Evolutionary conservation across 306 rosid genomes (phyloP).

Genomic region (Geum urbanum): DNA sequence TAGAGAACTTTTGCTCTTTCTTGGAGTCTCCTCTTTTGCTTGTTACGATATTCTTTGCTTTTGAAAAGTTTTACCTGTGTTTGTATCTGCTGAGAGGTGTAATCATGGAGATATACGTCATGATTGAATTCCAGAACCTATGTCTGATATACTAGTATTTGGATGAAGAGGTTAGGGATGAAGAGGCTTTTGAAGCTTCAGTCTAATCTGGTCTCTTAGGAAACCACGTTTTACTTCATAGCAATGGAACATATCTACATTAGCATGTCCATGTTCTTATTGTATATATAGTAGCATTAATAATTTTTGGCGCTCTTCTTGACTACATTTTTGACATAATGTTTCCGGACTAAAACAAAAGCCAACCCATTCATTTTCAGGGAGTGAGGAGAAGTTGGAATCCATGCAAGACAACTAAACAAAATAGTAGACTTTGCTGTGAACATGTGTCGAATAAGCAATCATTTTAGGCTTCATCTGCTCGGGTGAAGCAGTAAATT

Average conservation of each 20-base stretch:
- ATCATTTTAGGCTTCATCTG: not conserved
- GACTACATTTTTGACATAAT: not conserved
- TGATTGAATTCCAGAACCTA: not conserved
- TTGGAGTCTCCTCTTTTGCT: not conserved
- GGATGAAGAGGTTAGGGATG: not conserved
- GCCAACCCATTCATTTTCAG: slow-evolving; percentile 34
- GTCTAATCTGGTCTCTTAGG: not conserved
- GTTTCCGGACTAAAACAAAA: not conserved
- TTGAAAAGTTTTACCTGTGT: not conserved
- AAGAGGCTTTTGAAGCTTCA: not conserved
- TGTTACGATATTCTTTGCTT: not conserved
- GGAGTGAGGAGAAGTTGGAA: slow-evolving; percentile 97
- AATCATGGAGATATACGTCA: not conserved
- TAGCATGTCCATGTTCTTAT: not conserved
- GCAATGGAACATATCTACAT: not conserved
- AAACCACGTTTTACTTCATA: not conserved
- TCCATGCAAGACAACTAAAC: slow-evolving; percentile 66
- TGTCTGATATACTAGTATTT: not conserved
- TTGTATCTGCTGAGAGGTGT: not conserved
- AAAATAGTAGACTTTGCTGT: slow-evolving; percentile 4
- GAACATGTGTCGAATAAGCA: slow-evolving; percentile 1
- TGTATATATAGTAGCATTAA: not conserved
- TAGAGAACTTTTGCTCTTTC: not conserved
- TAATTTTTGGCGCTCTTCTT: not conserved
- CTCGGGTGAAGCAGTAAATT: not conserved